Evolutionary conservation across 257 asterid species (phyloP), one percentile per base, ranked within the genome.

Genomic region (Linaria vulgaris): DNA sequence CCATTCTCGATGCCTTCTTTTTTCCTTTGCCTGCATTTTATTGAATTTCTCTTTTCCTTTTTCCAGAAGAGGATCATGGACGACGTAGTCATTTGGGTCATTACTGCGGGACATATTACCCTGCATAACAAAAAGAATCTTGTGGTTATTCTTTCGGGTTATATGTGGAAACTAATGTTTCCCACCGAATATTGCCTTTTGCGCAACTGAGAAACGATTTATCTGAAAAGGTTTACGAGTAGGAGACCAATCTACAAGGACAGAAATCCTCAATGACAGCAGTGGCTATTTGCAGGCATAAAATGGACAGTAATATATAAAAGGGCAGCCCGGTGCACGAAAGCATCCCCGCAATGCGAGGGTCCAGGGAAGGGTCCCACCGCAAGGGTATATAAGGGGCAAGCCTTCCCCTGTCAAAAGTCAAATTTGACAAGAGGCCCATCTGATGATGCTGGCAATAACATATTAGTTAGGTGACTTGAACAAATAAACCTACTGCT

Each of bases 31-130:
- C 76, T 79, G 85, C 94, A 89, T 80, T 80, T 64, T 82, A 82
- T 92, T 92, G 82, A 89, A 92, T 77, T 89, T 92, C 89, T 92
- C 97, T 66, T 87, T 92, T 64, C 99, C 99, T 69, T 89, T 85
- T 76, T 92, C 99, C 82, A 84, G 72, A 66, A 92, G 96, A 56
- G 99, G 97, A 72, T 92, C 99, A 44, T 80, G 97, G 69, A 92
- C 95, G 53, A 78, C 82, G 50, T 92, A 92, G 80, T 92, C 99
- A 58, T 87, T 89, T 4, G 94, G 91, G 61, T 92, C 96, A 54
- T 92, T 70, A 61, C 90, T 89, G 25, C 95, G 94, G 15, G 96
- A 79, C 99, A 92, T 92, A 22, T 86, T 85, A 72, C 69, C 84
- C 97, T 92, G 91, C 63, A 55, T 13, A 48, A 61, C 12, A 53